phyloP scores from a whole-genome alignment of 2,329 filamentous ascomycete species.

The Chaetomium sp. region DNA sequence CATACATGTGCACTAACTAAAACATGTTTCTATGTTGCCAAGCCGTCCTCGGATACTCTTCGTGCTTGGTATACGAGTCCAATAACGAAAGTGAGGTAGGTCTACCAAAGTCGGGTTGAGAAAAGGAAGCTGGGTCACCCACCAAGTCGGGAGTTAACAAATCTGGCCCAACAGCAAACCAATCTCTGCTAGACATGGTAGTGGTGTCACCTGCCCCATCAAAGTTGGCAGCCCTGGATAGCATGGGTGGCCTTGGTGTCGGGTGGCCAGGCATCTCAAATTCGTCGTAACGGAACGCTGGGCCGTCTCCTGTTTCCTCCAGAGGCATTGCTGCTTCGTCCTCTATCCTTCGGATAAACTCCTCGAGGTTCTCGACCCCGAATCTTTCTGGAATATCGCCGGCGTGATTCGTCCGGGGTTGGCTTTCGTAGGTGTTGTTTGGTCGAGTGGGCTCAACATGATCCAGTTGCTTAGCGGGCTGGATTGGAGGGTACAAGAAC shows the following conservation, averaged over 20 bases:
- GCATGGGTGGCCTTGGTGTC: background rate
- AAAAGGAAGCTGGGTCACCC: background rate
- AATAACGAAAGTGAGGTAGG: background rate
- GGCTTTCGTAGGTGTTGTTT: background rate
- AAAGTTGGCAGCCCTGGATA: background rate
- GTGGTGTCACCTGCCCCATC: background rate
- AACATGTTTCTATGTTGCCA: constrained; percentile 8
- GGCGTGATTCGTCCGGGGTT: background rate
- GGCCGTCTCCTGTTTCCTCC: background rate
- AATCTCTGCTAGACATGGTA: background rate
- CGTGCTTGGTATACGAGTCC: background rate
- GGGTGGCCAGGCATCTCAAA: background rate
- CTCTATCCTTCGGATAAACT: constrained; percentile 38
- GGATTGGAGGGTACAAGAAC: background rate
- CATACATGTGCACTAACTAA: background rate
- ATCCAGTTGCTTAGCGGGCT: background rate
- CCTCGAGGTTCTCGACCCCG: constrained; percentile 14
- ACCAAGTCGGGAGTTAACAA: background rate
- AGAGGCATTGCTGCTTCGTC: constrained; percentile 30
- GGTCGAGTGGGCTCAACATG: background rate
- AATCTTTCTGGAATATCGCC: background rate
- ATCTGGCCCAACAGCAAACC: background rate
- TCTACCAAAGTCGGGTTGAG: too few relatives aligned
- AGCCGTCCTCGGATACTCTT: background rate
- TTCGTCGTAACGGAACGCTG: background rate